A percentile compares a stretch with the other conserved stretches of the same genome.
phyloP scores from a whole-genome alignment of 2,329 filamentous ascomycete species.

The Fusarium sp. region DNA sequence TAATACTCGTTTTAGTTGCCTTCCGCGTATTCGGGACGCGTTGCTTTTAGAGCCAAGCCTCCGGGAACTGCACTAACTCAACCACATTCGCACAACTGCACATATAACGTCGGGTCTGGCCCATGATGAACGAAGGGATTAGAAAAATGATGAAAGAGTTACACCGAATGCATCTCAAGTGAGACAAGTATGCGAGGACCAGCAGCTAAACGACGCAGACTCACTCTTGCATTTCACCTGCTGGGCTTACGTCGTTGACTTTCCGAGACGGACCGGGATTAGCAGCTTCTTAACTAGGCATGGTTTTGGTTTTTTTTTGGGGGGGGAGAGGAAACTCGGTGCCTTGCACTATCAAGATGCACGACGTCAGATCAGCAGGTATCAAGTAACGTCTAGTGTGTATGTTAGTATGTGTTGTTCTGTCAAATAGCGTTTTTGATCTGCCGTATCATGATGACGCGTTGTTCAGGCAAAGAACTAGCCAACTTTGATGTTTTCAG shows the following conservation, averaged over 20 bases:
- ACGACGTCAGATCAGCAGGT: constrained; percentile 24
- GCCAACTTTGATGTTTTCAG: not conserved
- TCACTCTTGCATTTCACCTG: constrained; percentile 9
- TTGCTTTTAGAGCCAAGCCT: not conserved
- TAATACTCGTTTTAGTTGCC: not conserved
- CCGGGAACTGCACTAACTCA: not conserved
- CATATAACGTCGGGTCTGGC: not conserved
- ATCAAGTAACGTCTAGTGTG: not conserved
- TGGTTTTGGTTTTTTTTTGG: not conserved
- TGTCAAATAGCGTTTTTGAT: not conserved
- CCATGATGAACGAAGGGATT: not conserved
- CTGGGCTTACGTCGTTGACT: constrained; percentile 35
- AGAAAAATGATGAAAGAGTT: constrained; percentile 3
- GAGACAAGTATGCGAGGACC: constrained; percentile 20
- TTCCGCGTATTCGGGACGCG: constrained; percentile 20
- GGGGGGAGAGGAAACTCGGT: not conserved
- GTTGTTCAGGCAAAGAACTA: not conserved
- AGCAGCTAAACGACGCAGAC: constrained; percentile 7
- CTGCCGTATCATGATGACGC: constrained; percentile 17
- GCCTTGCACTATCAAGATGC: constrained; percentile 27
- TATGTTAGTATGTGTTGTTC: not conserved
- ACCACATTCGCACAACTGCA: not conserved
- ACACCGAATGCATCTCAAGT: constrained; percentile 1
- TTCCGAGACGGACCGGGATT: constrained; percentile 7
- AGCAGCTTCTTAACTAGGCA: not conserved